A percentile compares a stretch with the other conserved stretches of the same genome.
phyloP scores from a whole-genome alignment of 2,329 filamentous ascomycete genomes.

The Diatrype stigma region DNA sequence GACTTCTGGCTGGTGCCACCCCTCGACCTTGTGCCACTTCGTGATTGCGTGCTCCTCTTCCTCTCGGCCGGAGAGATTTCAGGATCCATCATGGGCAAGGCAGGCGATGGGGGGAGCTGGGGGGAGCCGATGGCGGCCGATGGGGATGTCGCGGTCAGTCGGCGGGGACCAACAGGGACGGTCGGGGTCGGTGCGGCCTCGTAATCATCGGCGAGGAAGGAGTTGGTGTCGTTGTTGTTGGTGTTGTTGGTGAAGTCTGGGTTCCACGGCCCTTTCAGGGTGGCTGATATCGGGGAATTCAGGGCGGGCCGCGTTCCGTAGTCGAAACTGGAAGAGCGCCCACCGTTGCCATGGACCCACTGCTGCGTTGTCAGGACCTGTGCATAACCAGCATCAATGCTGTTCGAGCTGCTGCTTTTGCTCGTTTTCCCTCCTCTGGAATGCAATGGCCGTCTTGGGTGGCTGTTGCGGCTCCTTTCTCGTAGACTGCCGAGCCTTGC shows the following conservation, averaged over 20 bases:
- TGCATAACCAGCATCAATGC: slow-evolving; percentile 60
- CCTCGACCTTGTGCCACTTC: slow-evolving; percentile 32
- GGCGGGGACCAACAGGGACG: slow-evolving; percentile 73
- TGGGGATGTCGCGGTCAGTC: slow-evolving; percentile 28
- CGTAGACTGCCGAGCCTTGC: slow-evolving; percentile 62
- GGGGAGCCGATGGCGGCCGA: slow-evolving; percentile 33
- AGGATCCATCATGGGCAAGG: slow-evolving; percentile 23
- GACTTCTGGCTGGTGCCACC: slow-evolving; percentile 26
- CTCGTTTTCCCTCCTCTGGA: slow-evolving; percentile 60
- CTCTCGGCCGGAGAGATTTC: slow-evolving; percentile 26
- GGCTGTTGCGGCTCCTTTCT: slow-evolving; percentile 37
- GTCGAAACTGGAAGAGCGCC: slow-evolving; percentile 72
- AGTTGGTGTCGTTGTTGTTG: too few species aligned
- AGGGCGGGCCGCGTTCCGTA: slow-evolving; percentile 46
- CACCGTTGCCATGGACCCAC: slow-evolving; percentile 47
- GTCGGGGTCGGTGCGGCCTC: slow-evolving; percentile 85
- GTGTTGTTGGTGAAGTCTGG: slow-evolving; percentile 46
- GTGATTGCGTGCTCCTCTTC: slow-evolving; percentile 55
- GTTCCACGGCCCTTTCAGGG: slow-evolving; percentile 38
- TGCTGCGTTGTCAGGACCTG: slow-evolving; percentile 56
- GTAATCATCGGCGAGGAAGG: slow-evolving; percentile 55
- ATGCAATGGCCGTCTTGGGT: slow-evolving; percentile 43
- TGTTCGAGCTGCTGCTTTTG: slow-evolving; percentile 67
- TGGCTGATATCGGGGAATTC: slow-evolving; percentile 18
- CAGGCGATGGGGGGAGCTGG: slow-evolving; percentile 29